Base-by-base conservation (phyloP, 129 eudicot species). In the Tanacetum coccineum region DNA sequence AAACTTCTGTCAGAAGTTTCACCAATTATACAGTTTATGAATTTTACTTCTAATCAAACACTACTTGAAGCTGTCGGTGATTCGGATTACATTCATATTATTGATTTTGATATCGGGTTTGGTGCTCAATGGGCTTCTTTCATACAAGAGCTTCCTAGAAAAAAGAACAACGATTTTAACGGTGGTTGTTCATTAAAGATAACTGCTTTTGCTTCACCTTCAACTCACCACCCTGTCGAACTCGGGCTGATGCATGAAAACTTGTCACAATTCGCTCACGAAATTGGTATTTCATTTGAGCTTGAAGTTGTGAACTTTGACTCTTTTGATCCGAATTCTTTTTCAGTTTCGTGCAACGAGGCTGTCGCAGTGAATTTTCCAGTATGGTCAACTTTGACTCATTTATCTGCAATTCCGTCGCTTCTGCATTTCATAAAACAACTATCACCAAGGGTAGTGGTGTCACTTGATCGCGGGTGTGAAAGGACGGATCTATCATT, bases 101-200 rank as follows among this genome's bases (percentile, higher is more conserved):
- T 83, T 3, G 94, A 86, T 76, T 86, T 83, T 19, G 89, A 86
- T 62, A 83, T 86, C 9, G 94, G 94, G 59, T 83, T 75, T 81
- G 94, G 94, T 59, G 85, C 85, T 30, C 88, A 82, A 30, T 86
- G 93, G 93, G 81, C 93, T 39, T 86, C 92, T 2, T 80, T 86
- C 57, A 77, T 86, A 61, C 88, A 82, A 57, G 92, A 86, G 70
- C 80, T 86, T 71, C 88, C 92, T 0, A 60, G 64, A 12, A 79
- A 64, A 60, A 76, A 30, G 40, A 32, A 32, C 40, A 32, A 32
- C 40, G 5, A 32, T 32, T 8, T 32, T 30, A 65, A 50, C 6
- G 64, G 70, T 57, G 53, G 74, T 3, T 69, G 83, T 46, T 79
- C 85, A 0, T 48, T 86, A 22, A 86, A 82, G 39, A 80, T 86